Evolutionary conservation across 2,329 filamentous ascomycete species (phyloP).

Genomic region (Cladosporium sphaerospermum): DNA sequence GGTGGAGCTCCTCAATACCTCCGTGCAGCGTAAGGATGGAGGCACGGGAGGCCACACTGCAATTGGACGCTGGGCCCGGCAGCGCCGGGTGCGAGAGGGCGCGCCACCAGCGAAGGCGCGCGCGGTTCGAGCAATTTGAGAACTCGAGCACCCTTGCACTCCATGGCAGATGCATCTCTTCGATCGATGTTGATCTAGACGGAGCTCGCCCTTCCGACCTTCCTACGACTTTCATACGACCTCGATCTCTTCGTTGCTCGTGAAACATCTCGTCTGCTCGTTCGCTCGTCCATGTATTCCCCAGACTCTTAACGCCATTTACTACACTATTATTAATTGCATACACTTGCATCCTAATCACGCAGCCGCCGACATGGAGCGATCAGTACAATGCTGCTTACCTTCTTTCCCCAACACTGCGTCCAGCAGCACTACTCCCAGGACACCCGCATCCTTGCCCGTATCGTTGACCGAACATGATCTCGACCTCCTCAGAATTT

Average conservation of each 20-base stretch:
- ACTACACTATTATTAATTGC: conserved; percentile 1
- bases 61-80: conserved; percentile 3
- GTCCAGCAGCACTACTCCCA: background rate
- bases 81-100: background rate
- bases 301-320: background rate
- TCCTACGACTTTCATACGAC: too few relatives aligned
- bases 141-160: background rate
- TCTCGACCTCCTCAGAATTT: conserved; percentile 5
- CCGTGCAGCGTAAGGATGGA: background rate
- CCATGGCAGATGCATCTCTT: background rate
- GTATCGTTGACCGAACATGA: conserved; percentile 8
- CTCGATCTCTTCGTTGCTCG: too few relatives aligned
- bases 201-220: background rate
- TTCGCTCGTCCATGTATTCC: background rate
- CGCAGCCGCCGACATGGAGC: conserved; percentile 3
- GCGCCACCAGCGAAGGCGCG: background rate
- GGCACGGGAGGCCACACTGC: background rate
- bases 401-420: conserved; percentile 5
- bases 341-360: background rate
- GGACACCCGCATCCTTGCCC: conserved; percentile 3
- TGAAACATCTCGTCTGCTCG: background rate
- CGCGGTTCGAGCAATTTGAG: background rate
- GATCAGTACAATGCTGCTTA: conserved; percentile 7
- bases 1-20: background rate
- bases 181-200: conserved; percentile 1